phyloP scores from a whole-genome alignment of 305 asterid genomes.

The Fraxinus nigra region DNA sequence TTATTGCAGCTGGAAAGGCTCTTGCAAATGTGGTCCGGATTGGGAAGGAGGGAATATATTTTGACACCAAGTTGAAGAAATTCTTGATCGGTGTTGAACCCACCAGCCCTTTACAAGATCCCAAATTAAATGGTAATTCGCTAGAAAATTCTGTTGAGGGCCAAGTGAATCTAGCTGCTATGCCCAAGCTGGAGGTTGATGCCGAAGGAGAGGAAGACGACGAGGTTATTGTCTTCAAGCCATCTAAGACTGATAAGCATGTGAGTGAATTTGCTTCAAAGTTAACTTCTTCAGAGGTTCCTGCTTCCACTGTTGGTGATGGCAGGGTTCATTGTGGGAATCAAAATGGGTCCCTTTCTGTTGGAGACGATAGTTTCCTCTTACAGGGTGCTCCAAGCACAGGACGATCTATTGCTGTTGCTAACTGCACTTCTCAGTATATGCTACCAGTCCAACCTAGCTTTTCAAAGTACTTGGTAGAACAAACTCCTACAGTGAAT shows the following conservation, averaged over 20 bases:
- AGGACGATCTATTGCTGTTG: constrained; percentile 34
- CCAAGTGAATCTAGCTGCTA: constrained; percentile 24
- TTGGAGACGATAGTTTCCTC: constrained; percentile 41
- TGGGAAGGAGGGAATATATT: constrained; percentile 67
- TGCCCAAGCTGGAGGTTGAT: constrained; percentile 32
- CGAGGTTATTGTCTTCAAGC: constrained; percentile 88
- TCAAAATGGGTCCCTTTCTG: constrained; percentile 39
- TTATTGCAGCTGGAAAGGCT: constrained; percentile 88
- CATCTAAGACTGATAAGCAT: constrained; percentile 56
- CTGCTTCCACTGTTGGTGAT: constrained; percentile 36
- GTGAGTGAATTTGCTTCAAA: constrained; percentile 42
- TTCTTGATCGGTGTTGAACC: constrained; percentile 70
- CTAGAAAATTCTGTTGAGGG: constrained; percentile 31
- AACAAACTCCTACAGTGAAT: constrained; percentile 41
- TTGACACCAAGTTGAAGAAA: constrained; percentile 55
- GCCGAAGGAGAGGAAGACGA: constrained; percentile 77
- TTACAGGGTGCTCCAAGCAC: constrained; percentile 41
- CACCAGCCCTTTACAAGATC: constrained; percentile 29
- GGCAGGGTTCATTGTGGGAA: constrained; percentile 33
- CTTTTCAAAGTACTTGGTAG: constrained; percentile 47
- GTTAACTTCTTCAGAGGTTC: constrained; percentile 33
- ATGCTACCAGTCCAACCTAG: constrained; percentile 45
- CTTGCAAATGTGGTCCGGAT: constrained; percentile 61
- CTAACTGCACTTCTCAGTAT: constrained; percentile 42
- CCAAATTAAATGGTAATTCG: constrained; percentile 29